A percentile compares a stretch with the other conserved stretches of the same genome.
These are phyloP conservation scores for Kentomonas sorsogonicus DNA, from an alignment of 208 protist species.

Conservation along the genomic window DNA sequence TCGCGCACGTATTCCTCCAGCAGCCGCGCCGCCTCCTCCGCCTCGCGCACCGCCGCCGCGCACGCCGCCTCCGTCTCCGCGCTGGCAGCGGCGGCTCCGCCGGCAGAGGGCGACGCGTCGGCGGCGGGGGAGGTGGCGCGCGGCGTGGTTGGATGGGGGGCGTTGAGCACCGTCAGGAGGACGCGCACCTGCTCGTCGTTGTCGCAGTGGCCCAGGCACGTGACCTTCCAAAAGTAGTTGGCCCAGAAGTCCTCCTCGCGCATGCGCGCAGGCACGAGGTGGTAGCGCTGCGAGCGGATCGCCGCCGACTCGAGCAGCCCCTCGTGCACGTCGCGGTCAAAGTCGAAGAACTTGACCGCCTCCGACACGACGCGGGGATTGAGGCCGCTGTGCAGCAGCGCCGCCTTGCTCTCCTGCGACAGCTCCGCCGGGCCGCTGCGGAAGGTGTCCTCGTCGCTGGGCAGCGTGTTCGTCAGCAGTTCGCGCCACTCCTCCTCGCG, in stretches of 20 bases:
- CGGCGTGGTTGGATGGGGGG: too few species aligned
- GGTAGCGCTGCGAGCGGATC: conserved; percentile 57
- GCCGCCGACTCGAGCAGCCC: conserved; percentile 33
- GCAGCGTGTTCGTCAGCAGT: conserved; percentile 37
- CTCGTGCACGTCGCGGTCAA: conserved; percentile 59
- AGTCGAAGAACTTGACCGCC: conserved; percentile 36
- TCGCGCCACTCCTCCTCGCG: conserved; percentile 47
- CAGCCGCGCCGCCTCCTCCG: conserved; percentile 41
- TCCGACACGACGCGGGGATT: conserved; percentile 30
- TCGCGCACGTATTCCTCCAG: conserved; percentile 49
- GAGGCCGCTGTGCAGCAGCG: conserved; percentile 60
- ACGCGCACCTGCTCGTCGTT: conserved; percentile 50
- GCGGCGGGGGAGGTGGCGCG: too few species aligned
- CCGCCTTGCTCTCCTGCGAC: conserved; percentile 35
- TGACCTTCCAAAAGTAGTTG: conserved; percentile 82
- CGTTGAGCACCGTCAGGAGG: conserved; percentile 60
- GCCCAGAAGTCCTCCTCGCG: conserved; percentile 74
- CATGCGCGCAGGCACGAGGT: conserved; percentile 59
- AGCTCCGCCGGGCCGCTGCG: conserved; percentile 50
- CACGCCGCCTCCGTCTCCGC: conserved; percentile 30
- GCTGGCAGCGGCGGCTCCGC: conserved; percentile 10
- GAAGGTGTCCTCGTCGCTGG: conserved; percentile 53
- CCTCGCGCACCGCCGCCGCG: conserved; percentile 23
- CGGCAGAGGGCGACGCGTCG: background rate
- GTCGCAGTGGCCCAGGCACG: conserved; percentile 52